phyloP scores from a whole-genome alignment of 176 grass and related monocot genomes.

The Phoenix dactylifera region DNA sequence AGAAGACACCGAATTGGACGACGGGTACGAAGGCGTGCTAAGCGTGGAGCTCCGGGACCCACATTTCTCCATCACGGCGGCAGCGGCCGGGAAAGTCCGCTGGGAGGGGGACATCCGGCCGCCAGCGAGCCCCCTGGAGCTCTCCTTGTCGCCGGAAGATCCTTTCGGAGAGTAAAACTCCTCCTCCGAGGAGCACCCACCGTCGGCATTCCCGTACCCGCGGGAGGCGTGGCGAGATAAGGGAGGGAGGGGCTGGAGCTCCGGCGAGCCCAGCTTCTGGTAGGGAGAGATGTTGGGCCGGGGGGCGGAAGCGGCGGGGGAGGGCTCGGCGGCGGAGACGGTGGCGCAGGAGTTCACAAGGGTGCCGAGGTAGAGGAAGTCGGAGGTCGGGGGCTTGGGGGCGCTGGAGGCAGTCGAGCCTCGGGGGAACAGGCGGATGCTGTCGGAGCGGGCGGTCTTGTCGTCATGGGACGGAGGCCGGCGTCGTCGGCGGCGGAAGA shows the following conservation, averaged over 20 bases:
- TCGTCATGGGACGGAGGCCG: conserved; percentile 21
- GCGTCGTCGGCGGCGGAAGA: conserved; percentile 66
- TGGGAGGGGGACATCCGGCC: conserved; percentile 8
- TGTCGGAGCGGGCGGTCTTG: conserved; percentile 46
- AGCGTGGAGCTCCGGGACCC: conserved; percentile 1
- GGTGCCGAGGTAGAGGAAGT: conserved; percentile 1
- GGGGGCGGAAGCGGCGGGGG: neutral
- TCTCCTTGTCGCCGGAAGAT: neutral
- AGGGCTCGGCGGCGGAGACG: too few species aligned
- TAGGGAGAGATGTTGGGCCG: neutral
- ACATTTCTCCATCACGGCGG: conserved; percentile 1
- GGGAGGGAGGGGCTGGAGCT: neutral
- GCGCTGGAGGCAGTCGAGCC: neutral
- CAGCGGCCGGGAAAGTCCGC: neutral
- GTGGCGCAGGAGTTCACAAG: neutral
- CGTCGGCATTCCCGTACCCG: conserved; percentile 7
- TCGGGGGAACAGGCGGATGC: conserved; percentile 27
- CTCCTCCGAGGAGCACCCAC: neutral
- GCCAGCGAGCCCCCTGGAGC: neutral
- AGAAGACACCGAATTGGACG: neutral
- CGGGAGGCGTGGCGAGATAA: conserved; percentile 2
- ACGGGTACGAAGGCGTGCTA: conserved; percentile 13
- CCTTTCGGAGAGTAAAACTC: conserved; percentile 1
- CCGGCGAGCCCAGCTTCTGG: conserved; percentile 7
- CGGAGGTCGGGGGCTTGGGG: neutral